Evolutionary conservation across 2,329 filamentous ascomycete species (phyloP), one percentile per base, ranked within the genome.

Genomic region (Waltergamsia citrina): DNA sequence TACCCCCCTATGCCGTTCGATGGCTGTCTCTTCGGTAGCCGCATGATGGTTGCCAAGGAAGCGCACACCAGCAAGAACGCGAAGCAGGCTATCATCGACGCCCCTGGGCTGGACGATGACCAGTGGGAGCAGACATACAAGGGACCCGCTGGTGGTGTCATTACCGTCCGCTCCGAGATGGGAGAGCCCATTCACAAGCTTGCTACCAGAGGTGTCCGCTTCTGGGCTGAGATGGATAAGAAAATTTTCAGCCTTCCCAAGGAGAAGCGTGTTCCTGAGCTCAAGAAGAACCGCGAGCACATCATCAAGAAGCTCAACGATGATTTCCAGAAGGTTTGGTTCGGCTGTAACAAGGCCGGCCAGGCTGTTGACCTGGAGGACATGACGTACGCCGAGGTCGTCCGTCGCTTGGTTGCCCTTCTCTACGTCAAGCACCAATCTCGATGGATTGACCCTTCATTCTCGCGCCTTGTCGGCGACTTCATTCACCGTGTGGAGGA

Each of bases 181-280:
- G 93, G 92, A 29, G 92, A 98, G 69, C 93, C 92, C 6, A 98
- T 98, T 41, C 92, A 98, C 69, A 98, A 98, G 68, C 76, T 98
- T 39, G 93, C 92, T 12, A 98, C 92, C 32, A 83, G 93, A 38
- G 92, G 92, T 73, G 88, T 98, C 31, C 69, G 77, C 35, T 94
- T 98, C 69, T 98, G 92, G 92, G 81, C 87, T 32, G 93, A 98
- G 64, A 94, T 98, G 87, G 92, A 98, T 53, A 77, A 93, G 59
- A 95, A 94, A 64, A 96, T 98, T 51, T 98, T 98, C 69, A 83
- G 78, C 53, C 67, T 98, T 32, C 88, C 94, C 60, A 95, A 94
- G 67, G 86, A 90, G 52, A 94, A 95, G 70, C 81, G 87, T 27
- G 69, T 94, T 16, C 72, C 82, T 3, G 87, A 92, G 62, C 71